phyloP scores from a whole-genome alignment of 2,329 filamentous ascomycete species.

The Xenoacremonium recifei region DNA sequence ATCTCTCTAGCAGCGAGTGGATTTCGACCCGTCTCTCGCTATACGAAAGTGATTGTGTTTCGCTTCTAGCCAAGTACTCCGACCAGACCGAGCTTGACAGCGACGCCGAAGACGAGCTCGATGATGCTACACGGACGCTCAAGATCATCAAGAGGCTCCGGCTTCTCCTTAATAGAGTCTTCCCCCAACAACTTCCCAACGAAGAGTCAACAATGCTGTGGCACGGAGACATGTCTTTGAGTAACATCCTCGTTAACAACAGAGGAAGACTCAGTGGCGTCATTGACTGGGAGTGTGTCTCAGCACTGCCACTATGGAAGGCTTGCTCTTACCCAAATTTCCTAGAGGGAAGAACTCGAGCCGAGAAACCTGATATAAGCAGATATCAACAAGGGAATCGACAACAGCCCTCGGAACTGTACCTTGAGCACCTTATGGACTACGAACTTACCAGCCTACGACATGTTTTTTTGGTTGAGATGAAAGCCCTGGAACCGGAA shows the following conservation, averaged over 20 bases:
- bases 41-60: conserved; percentile 3
- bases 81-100: neutral
- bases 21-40: conserved; percentile 25
- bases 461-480: conserved; percentile 27
- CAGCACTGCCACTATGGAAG: conserved; percentile 38
- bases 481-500: conserved; percentile 29
- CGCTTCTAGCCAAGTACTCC: conserved; percentile 2
- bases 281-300: conserved; percentile 44
- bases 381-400: conserved; percentile 28
- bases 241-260: conserved; percentile 40
- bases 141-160: conserved; percentile 29
- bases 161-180: no score
- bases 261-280: conserved; percentile 34
- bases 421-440: conserved; percentile 38
- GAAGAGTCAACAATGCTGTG: conserved; percentile 32
- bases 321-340: conserved; percentile 33
- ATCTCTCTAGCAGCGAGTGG: conserved; percentile 35
- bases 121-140: conserved; percentile 31
- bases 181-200: conserved; percentile 22
- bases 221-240: conserved; percentile 33
- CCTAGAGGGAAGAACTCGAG: conserved; percentile 25
- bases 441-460: conserved; percentile 39
- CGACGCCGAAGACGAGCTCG: conserved; percentile 26
- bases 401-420: conserved; percentile 31
- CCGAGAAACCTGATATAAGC: conserved; percentile 30